phyloP scores from a whole-genome alignment of 2,329 filamentous ascomycete species.

The Beauveria australis region DNA sequence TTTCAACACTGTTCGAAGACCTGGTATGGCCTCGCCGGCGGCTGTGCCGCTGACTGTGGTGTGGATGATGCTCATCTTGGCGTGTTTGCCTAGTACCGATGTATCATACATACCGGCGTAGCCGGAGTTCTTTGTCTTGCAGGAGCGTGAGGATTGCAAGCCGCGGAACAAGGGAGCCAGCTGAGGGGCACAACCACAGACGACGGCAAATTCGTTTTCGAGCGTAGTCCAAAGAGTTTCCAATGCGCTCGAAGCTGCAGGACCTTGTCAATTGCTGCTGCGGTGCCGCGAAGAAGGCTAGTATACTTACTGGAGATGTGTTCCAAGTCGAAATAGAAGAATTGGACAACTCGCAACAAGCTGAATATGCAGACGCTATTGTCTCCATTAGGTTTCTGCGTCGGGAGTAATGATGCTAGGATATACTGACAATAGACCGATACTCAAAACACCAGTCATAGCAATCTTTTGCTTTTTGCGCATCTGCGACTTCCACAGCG shows the following conservation, averaged over 20 bases:
- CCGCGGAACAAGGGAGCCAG: slow-evolving; percentile 7
- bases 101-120: slow-evolving; percentile 10
- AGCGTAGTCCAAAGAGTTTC: slow-evolving; percentile 8
- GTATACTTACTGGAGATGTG: slow-evolving; percentile 6
- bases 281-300: background rate
- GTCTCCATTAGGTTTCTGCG: background rate
- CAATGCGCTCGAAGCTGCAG: slow-evolving; percentile 1
- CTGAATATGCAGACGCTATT: slow-evolving; percentile 9
- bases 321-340: slow-evolving; percentile 7
- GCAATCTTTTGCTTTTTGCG: slow-evolving; percentile 6
- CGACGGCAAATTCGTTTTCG: slow-evolving; percentile 11
- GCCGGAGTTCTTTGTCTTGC: slow-evolving; percentile 1
- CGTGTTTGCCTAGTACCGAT: slow-evolving; percentile 1
- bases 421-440: slow-evolving; percentile 5
- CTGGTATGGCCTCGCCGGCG: background rate
- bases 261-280: background rate
- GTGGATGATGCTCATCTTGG: slow-evolving; percentile 10
- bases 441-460: slow-evolving; percentile 5
- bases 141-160: background rate
- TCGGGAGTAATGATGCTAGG: background rate
- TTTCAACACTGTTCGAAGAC: background rate
- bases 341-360: slow-evolving; percentile 3
- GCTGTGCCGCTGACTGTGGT: slow-evolving; percentile 6
- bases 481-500: slow-evolving; percentile 4
- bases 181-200: slow-evolving; percentile 11